Evolutionary conservation across 1,139 yeast species (phyloP), one percentile per base, ranked within the genome.

Genomic region (Starmera stellimalicola): DNA sequence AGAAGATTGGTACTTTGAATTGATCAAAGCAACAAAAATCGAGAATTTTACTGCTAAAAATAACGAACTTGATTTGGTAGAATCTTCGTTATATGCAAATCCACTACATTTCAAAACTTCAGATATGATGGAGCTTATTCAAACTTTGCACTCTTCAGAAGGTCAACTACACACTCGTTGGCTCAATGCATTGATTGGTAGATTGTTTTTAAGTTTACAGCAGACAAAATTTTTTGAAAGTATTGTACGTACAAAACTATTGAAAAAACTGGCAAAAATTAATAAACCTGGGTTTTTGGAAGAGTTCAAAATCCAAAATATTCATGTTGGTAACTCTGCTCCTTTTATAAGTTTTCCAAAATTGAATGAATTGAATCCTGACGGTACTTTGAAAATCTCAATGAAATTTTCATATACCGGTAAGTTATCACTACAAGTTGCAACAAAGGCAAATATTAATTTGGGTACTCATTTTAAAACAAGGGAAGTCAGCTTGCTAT

Each of bases 1-100:
- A 51, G 98, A 88, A 54, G 95, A 87, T 52, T 79, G 95, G 83
- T 88, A 88, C 54, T 85, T 85, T 57, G 76, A 84, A 2, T 62
- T 88, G 37, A 67, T 88, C n/a, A 63, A 77, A 37, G 91, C 93
- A 1, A 73, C 93, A 0, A 80, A 79, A 42, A 50, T 53, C 16
- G 44, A 39, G 8, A 31, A 33, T 12, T 29, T 27, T 17, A 36
- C 7, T 16, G 35, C 30, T 22, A 32, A 42, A 4, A 48, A 45
- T 0, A 20, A 38, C 7, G 50, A 45, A n/a, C 33, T 47, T 10
- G 52, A 48, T 25, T 29, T 44, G 16, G 31, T 57, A 18, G 66
- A 69, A 31, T 77, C 87, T 4, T 48, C 63, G 2, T 39, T 71
- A 1, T 67, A 73, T 57, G 96, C 97, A 0, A 70, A 70, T 37